Conservation (phyloP, 2,329 filamentous ascomycete species). For the Trichophyton rubrum region DNA sequence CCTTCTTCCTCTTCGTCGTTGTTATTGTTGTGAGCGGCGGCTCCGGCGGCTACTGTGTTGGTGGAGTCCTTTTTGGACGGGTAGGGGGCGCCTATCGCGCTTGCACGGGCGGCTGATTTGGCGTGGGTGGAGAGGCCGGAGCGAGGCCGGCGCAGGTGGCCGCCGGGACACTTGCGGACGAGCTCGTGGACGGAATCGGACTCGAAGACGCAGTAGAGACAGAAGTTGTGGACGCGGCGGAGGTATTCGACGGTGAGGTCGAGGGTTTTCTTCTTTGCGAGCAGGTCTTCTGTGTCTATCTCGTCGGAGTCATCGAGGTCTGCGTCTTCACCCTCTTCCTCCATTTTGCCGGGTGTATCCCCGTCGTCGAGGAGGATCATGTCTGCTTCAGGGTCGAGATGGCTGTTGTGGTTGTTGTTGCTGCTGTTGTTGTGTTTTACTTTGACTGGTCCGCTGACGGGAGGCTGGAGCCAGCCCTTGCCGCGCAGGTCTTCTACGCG, state of each 20-base stretch:
- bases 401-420: constrained; percentile 45
- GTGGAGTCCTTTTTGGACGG: constrained; percentile 59
- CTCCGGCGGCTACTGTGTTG: constrained; percentile 21
- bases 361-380: constrained; percentile 37
- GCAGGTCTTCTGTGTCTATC: constrained; percentile 74
- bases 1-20: constrained; percentile 44
- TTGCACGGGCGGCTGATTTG: constrained; percentile 74
- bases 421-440: constrained; percentile 31
- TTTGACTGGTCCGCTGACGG: constrained; percentile 30
- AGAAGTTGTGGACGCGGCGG: constrained; percentile 94
- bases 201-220: constrained; percentile 99
- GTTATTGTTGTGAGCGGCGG: constrained; percentile 22
- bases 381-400: constrained; percentile 22
- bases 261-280: constrained; percentile 91
- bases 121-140: constrained; percentile 72
- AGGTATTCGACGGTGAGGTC: constrained; percentile 94
- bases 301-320: constrained; percentile 55
- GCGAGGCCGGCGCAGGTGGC: constrained; percentile 85
- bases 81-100: constrained; percentile 69
- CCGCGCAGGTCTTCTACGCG: constrained; percentile 69
- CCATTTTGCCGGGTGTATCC: constrained; percentile 41
- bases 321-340: constrained; percentile 63
- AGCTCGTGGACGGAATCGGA: constrained; percentile 95
- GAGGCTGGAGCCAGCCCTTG: constrained; percentile 63
- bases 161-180: constrained; percentile 87